phyloP scores from a whole-genome alignment of 768 basidiomycete genomes.

The Boletus vinaceobasis region DNA sequence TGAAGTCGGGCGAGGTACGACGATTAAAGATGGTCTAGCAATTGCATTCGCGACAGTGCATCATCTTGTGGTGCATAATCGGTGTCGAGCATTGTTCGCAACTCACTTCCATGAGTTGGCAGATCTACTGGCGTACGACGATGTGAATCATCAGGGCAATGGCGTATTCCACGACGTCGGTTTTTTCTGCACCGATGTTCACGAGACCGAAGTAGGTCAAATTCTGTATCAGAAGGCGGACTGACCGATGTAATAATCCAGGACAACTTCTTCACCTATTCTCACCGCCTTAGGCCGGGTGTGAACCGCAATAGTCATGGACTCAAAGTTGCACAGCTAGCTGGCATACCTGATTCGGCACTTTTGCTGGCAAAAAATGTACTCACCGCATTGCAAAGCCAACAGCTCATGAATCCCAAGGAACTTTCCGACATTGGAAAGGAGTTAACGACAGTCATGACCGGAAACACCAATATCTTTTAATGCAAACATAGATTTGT shows the following conservation, averaged over 20 bases:
- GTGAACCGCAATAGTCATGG: conserved; percentile 91
- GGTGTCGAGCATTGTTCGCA: conserved; percentile 87
- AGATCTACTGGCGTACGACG: conserved; percentile 69
- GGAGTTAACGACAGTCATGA: conserved; percentile 17
- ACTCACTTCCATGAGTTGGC: conserved; percentile 98
- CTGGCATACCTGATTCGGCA: conserved; percentile 70
- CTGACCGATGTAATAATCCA: conserved; percentile 26
- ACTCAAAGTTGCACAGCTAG: conserved; percentile 82
- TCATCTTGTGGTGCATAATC: conserved; percentile 68
- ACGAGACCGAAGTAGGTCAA: conserved; percentile 64
- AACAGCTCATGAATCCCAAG: conserved; percentile 21
- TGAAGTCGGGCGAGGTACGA: conserved; percentile 97
- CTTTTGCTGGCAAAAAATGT: conserved; percentile 59
- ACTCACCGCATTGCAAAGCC: conserved; percentile 38
- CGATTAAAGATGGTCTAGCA: conserved; percentile 86
- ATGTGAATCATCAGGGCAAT: conserved; percentile 36
- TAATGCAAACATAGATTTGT: not conserved
- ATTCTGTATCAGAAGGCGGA: not conserved
- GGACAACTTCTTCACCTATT: conserved; percentile 80
- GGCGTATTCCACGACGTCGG: conserved; percentile 59
- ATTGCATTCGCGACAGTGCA: conserved; percentile 91
- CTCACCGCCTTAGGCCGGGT: conserved; percentile 75
- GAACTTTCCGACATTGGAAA: conserved; percentile 34
- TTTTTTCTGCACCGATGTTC: conserved; percentile 89
- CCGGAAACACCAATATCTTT: not conserved